Percentiles rank a stretch among this genome's conserved stretches.
These are phyloP conservation scores for Citrus sp. DNA, from an alignment of 345 rosid species.

Conservation along the genomic window DNA sequence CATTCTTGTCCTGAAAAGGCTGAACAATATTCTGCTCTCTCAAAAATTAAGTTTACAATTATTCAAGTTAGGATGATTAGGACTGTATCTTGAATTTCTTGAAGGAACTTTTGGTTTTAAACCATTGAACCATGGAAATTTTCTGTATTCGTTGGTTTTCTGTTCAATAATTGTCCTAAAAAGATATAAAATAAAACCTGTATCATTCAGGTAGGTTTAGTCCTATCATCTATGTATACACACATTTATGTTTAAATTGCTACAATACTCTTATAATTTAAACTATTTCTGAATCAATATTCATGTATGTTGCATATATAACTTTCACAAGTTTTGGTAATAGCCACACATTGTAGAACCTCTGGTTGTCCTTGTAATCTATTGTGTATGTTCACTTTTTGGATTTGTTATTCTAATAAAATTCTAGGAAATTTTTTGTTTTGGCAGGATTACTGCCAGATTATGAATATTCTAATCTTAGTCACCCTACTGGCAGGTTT, in stretches of 20 bases:
- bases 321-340: not conserved
- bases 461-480: not conserved
- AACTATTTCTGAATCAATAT: not conserved
- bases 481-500: constrained; percentile 47
- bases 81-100: not conserved
- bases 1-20: not conserved
- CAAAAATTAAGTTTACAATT: not conserved
- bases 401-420: not conserved
- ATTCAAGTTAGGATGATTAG: not conserved
- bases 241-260: not conserved
- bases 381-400: not conserved
- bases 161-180: not conserved
- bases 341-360: not conserved
- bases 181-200: not conserved
- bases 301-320: not conserved
- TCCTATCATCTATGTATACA: not conserved
- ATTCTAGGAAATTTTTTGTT: not conserved
- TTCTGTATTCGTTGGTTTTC: not conserved
- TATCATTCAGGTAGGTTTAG: not conserved
- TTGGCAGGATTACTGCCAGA: not conserved
- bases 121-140: not conserved
- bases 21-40: not conserved
- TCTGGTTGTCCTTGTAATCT: not conserved
- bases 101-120: not conserved
- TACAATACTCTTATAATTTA: not conserved